Base-by-base conservation (phyloP, 2,329 filamentous ascomycete genomes). In the Diaporthe ilicicola region DNA sequence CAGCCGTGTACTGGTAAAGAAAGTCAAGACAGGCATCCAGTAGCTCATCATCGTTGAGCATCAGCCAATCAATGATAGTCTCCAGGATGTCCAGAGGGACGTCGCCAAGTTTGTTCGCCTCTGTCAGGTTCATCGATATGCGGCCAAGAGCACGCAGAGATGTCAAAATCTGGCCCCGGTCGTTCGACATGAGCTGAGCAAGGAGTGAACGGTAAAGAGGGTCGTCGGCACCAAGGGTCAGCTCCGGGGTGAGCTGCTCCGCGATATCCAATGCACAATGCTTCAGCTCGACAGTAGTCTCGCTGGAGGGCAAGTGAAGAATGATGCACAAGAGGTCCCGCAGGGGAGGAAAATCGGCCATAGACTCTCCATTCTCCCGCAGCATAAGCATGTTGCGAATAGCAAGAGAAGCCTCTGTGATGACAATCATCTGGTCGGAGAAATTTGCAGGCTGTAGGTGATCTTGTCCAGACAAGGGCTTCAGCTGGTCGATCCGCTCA, bases 341-440 rank as follows among this genome's bases (percentile, higher is more conserved):
- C 48, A 97, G 84, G 1, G 94, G 87, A 19, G 89, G 89, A 72
- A 95, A 90, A 29, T 92, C 90, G 6, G 94, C 89, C 76, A 97
- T 88, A 79, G 94, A 96, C 29, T 88, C 83, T 0, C 95, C 95
- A 78, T 99, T 99, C 73, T 97, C 94, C 27, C 91, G 89, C 24
- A 98, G 85, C 81, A 97, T 93, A n/a, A 95, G 92, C 94, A 99
- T 98, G 80, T 99, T 99, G 65, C 96, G 90, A 53, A 98, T 86
- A 22, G 97, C 95, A 56, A 98, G 84, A 24, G 92, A 91, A 2
- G 96, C 94, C 81, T 98, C 95, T 29, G 92, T 95, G 73, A 97
- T 88, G 74, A 94, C 89, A 15, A 93, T 88, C 72, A 98, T 85
- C 51, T 88, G 85, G 73, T 94, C 91, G 17, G 89, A 87, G 74